Base-by-base conservation (phyloP, 2,329 filamentous ascomycete genomes). In the Penicillium sp. region DNA sequence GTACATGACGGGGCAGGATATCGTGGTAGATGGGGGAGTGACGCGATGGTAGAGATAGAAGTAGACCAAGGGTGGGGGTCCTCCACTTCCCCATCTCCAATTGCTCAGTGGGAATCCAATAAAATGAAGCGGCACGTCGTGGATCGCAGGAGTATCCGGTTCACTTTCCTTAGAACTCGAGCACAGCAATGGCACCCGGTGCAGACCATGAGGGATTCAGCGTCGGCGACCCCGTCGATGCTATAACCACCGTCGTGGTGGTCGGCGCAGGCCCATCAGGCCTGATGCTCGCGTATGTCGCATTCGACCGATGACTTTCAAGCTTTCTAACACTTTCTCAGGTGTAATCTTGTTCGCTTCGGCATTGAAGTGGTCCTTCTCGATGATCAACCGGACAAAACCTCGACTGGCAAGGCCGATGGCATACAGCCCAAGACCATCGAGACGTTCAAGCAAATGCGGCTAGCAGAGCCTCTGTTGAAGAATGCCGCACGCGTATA, bases 371-470 rank as follows among this genome's bases (percentile, higher is more conserved):
- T 79, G 3, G 73, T 76, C 27, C 74, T 87, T 30, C 71, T 87
- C 33, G 85, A 88, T 65, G 82, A 87, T 58, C 71, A 84, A 48
- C 70, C 77, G 21, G 78, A 84, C 53, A 79, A 79, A 55, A 89
- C 85, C 1, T 72, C 78, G 4, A 82, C 81, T 7, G 84, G 84
- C 28, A 72, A 78, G 41, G 83, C 83, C 47, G 85, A 88, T 61
- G 84, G 84, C 27, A 70, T 88, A 36, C 84, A 88, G 56, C 84
- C 84, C 30, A 88, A 88, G 66, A 84, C 83, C 1, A 86, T 89
- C 54, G 84, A 88, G 68, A 88, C 84, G 0, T 77, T 87, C 53
- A 77, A 79, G 47, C 84, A 87, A 65, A 80, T 88, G 71, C 74
- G 83, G 21, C 67, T 87, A n/a, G 81, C 79, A n/a, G 83, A 87